A percentile compares a stretch with the other conserved stretches of the same genome.
Evolutionary conservation across 176 grass and related monocot species (phyloP).

Genomic region (Avena sativa): DNA sequence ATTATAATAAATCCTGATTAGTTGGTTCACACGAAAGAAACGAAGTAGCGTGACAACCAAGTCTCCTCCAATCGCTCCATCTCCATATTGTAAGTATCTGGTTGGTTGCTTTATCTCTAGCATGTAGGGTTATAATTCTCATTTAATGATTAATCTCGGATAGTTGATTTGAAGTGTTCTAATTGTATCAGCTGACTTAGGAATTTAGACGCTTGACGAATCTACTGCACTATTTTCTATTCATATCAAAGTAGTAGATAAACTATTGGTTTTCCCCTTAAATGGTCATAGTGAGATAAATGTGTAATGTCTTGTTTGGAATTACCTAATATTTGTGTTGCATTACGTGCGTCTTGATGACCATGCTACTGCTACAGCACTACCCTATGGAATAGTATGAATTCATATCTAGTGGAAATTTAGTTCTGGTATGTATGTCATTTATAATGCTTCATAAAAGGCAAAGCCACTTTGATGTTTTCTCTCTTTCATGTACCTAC

Average conservation of each 20-base stretch:
- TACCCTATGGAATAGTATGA: too few species aligned
- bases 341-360: too few species aligned
- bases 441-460: too few species aligned
- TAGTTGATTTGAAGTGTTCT: background rate
- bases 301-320: too few species aligned
- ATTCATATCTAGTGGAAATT: too few species aligned
- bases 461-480: too few species aligned
- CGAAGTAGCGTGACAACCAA: constrained; percentile 23
- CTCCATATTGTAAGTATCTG: constrained; percentile 58
- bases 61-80: constrained; percentile 45
- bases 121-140: background rate
- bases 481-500: too few species aligned
- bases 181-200: background rate
- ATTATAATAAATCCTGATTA: too few species aligned
- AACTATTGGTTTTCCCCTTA: background rate
- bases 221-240: constrained; percentile 6
- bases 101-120: constrained; percentile 21
- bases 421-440: too few species aligned
- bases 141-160: background rate
- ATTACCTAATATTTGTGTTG: too few species aligned
- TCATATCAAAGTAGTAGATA: background rate
- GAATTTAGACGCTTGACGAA: background rate
- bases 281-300: too few species aligned
- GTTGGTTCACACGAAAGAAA: constrained; percentile 26
- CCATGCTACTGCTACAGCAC: too few species aligned